Conservation (phyloP, 2,329 filamentous ascomycete species). For the Macroventuria anomochaeta region DNA sequence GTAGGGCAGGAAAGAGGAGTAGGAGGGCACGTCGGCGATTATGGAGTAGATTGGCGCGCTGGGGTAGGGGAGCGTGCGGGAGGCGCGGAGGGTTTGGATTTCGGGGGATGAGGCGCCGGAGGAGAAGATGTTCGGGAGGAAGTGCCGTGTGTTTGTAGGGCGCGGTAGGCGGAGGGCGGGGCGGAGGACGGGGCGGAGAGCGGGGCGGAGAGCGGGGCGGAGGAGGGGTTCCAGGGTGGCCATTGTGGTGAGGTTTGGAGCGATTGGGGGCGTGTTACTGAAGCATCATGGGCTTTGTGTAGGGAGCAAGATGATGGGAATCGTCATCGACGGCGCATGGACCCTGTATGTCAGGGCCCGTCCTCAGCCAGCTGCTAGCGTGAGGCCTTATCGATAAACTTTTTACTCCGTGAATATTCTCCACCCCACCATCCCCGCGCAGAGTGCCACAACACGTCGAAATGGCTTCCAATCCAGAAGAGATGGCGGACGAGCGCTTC, state of each 20-base stretch:
- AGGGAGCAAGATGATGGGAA: neutral
- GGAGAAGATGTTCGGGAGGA: slow-evolving; percentile 56
- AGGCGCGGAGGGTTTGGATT: slow-evolving; percentile 72
- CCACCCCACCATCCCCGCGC: slow-evolving; percentile 12
- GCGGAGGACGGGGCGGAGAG: slow-evolving; percentile 50
- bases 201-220: slow-evolving; percentile 48
- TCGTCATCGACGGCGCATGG: neutral
- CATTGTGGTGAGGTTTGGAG: slow-evolving; percentile 25
- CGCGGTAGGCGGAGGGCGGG: slow-evolving; percentile 42
- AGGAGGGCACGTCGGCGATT: slow-evolving; percentile 83
- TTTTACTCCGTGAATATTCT: slow-evolving; percentile 4
- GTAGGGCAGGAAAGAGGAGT: slow-evolving; percentile 89
- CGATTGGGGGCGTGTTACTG: neutral
- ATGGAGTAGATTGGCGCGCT: slow-evolving; percentile 76
- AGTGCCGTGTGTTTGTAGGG: slow-evolving; percentile 38
- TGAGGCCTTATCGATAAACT: slow-evolving; percentile 10
- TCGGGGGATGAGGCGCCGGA: slow-evolving; percentile 40
- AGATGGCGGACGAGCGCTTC: slow-evolving; percentile 28
- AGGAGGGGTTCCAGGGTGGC: slow-evolving; percentile 39
- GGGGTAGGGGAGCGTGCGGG: slow-evolving; percentile 78
- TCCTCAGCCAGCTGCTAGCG: slow-evolving; percentile 6
- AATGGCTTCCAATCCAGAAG: slow-evolving; percentile 30
- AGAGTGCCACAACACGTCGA: neutral
- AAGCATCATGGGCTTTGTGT: neutral
- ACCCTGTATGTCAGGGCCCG: neutral